Evolutionary conservation across 129 eudicot species (phyloP).

Genomic region (Flaveria brownii): DNA sequence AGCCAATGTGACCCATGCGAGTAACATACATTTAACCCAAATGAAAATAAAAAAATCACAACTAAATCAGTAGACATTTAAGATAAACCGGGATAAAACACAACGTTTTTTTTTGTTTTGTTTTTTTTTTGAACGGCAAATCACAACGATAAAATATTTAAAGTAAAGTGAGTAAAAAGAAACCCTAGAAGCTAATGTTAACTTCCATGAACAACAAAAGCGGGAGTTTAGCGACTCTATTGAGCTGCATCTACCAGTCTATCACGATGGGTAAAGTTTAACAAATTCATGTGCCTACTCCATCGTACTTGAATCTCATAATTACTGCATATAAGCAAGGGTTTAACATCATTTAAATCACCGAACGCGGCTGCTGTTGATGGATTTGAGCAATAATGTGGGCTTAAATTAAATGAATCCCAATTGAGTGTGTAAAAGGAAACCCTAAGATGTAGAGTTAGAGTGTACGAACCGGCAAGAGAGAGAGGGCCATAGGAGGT

Average conservation of each 20-base stretch:
- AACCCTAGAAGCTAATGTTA: background rate
- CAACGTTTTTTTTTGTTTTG: too few species aligned
- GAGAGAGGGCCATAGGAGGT: conserved; percentile 92
- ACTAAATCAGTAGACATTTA: background rate
- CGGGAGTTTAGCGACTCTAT: too few species aligned
- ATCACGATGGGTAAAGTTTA: too few species aligned
- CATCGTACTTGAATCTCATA: too few species aligned
- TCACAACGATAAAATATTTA: too few species aligned
- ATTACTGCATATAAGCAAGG: background rate
- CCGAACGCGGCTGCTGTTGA: background rate
- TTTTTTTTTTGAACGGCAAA: too few species aligned
- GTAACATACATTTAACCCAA: background rate
- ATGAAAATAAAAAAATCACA: background rate
- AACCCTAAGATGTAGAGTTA: conserved; percentile 30
- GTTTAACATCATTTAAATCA: background rate
- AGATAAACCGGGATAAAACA: too few species aligned
- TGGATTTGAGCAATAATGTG: background rate
- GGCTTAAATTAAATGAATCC: too few species aligned
- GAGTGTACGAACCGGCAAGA: conserved; percentile 62
- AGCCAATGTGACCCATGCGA: conserved; percentile 9
- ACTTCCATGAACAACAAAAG: too few species aligned
- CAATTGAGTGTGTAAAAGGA: conserved; percentile 1
- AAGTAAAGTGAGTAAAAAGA: too few species aligned
- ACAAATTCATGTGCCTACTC: too few species aligned
- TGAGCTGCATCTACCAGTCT: too few species aligned